Evolutionary conservation across 768 basidiomycete species (phyloP), one percentile per base, ranked within the genome.

Genomic region (Daedalea quercina): DNA sequence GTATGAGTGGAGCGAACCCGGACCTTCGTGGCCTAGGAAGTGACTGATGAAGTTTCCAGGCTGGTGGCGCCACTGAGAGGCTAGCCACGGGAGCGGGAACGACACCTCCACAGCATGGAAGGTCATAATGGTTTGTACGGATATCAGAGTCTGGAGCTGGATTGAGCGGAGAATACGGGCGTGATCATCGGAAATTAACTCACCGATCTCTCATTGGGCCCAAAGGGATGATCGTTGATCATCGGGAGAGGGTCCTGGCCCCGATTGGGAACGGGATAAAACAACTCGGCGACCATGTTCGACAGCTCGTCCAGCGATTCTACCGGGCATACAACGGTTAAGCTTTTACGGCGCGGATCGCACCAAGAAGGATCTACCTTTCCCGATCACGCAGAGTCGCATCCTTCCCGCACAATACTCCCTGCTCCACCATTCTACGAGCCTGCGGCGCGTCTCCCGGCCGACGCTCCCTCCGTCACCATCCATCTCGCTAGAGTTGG

Each of bases 11-110:
- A 98, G 70, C 0, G 95, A 97, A 1, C 95, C 95, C 33, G 86
- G 83, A 1, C 94, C 94, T 70, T 97, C 94, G 63, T 97, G 92
- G 0, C 94, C 94, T 28, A 93, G 69, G 62, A 95, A 84, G 63
- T 94, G 89, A 3, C 82, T 76, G 22, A 97, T 64, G 66, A 90
- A 87, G 51, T 79, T 67, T 4, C 75, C 80, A 3, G 94, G 93
- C 69, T 94, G 88, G 66, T 83, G 72, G 60, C 82, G 78, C 90
- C 91, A 81, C 61, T 82, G 67, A 52, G 78, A 78, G 52, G 86
- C 71, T 71, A 94, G 78, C 70, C 85, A 79, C 61, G 78, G 78
- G 62, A 94, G 67, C 54, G 88, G 81, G 69, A 92, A 93, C 2
- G 83, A 84, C 22, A 95, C 76, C 62, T 94, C 93, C 47, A 95